Base-by-base conservation (phyloP, 805 yeast genomes). In the Brettanomyces bruxellensis region DNA sequence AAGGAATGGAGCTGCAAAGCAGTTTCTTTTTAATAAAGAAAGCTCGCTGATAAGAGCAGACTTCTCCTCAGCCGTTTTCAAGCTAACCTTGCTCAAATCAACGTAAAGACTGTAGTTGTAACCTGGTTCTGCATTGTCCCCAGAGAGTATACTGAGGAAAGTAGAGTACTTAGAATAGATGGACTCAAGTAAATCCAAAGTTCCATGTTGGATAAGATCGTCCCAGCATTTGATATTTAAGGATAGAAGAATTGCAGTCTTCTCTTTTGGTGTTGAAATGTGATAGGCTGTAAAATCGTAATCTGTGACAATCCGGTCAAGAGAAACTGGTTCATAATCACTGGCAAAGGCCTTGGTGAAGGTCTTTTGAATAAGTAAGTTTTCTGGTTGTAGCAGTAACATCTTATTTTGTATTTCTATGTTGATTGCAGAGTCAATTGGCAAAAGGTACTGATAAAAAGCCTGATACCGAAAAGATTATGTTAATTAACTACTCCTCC, bases 261-360 rank as follows among this genome's bases (percentile, higher is more conserved):
- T 86, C 49, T 79, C 71, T 54, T 81, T 89, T 3, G 90, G 86
- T n/a, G 95, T 91, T 42, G 95, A 83, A 50, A 93, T 72, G 65
- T 91, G 98, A 67, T 86, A 90, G 30, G 93, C 86, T 43, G 96
- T 95, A 68, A 88, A 88, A 66, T 93, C 99, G 57, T 93, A 93
- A 69, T 93, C 99, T 37, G 95, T 83, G 51, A 93, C 78, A 51
- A 91, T 81, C 64, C 97, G 79, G 66, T 93, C 97, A 51, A 88
- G 71, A 5, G 78, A 67, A 43, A 74, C 62, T 3, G 77, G 73
- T 25, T 64, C 68, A 43, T 68, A 69, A 23, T 71, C 81, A 25
- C 70, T 67, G 24, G 70, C 62, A 45, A 86, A 68, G 44, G 89
- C 78, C 61, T 85, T 95, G 34, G 79, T 75, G 52, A 93, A 73